Conservation (phyloP, 306 rosid genomes). For the Begonia loranthoides region DNA sequence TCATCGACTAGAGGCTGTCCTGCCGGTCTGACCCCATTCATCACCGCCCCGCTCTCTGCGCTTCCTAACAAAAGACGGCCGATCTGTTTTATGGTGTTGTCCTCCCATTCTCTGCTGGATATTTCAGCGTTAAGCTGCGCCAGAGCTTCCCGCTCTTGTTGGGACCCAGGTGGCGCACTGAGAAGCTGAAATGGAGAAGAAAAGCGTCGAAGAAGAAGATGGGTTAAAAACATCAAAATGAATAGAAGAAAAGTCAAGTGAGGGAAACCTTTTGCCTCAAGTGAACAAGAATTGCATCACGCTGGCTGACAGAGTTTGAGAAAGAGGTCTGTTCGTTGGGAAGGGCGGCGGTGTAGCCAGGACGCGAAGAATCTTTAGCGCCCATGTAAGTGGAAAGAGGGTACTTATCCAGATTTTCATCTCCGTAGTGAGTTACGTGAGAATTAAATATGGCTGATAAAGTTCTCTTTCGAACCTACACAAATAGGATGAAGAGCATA, state of each 20-base stretch:
- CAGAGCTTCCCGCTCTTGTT: conserved; percentile 24
- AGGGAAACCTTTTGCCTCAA: conserved; percentile 26
- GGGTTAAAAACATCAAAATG: no score
- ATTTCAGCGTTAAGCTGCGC: conserved; percentile 21
- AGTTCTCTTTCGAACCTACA: conserved; percentile 37
- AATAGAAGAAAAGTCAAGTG: background rate
- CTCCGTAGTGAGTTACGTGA: conserved; percentile 52
- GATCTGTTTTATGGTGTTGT: conserved; percentile 16
- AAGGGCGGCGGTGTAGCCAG: background rate
- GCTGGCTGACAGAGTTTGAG: conserved; percentile 24
- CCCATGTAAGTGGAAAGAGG: conserved; percentile 27
- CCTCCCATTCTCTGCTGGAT: conserved; percentile 18
- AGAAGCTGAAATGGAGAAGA: conserved; percentile 13
- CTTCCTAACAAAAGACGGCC: conserved; percentile 35
- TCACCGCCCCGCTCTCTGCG: conserved; percentile 8
- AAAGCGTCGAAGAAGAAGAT: background rate
- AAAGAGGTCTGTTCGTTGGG: background rate
- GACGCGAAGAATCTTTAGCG: conserved; percentile 1
- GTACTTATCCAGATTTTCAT: conserved; percentile 8
- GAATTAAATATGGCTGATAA: background rate
- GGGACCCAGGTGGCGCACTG: conserved; percentile 24
- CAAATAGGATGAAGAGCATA: no score
- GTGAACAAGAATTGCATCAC: conserved; percentile 27
- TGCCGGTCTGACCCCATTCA: conserved; percentile 20
- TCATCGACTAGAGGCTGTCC: conserved; percentile 50